Conservation (phyloP, 2,329 filamentous ascomycete species). For the Stagonosporopsis chrysanthemi region DNA sequence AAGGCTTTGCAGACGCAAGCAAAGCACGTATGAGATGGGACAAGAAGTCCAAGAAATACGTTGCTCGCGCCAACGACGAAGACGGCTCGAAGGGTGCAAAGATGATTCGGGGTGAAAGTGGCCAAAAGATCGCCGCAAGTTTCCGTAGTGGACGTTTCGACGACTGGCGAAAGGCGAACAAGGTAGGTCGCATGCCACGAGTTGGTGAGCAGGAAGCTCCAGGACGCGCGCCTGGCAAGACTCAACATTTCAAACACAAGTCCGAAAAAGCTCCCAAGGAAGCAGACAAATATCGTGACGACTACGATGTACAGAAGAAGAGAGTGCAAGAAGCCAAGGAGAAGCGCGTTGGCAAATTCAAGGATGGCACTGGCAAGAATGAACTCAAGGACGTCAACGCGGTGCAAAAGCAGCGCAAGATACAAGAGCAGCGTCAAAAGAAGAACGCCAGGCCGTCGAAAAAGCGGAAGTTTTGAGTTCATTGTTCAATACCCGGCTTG, state of each 20-base stretch:
- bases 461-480: slow-evolving; percentile 59
- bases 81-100: slow-evolving; percentile 79
- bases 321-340: slow-evolving; percentile 86
- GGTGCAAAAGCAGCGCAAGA: slow-evolving; percentile 80
- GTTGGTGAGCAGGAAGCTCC: slow-evolving; percentile 79
- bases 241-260: slow-evolving; percentile 75
- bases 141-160: slow-evolving; percentile 96
- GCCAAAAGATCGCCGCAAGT: slow-evolving; percentile 92
- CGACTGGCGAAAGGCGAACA: slow-evolving; percentile 86
- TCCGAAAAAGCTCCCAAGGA: slow-evolving; percentile 88
- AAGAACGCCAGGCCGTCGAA: slow-evolving; percentile 87
- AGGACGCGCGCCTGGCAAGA: slow-evolving; percentile 24
- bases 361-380: slow-evolving; percentile 73
- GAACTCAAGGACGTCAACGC: slow-evolving; percentile 86
- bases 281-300: slow-evolving; percentile 89
- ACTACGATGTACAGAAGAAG: slow-evolving; percentile 91
- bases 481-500: slow-evolving; percentile 23
- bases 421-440: slow-evolving; percentile 77
- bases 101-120: slow-evolving; percentile 87
- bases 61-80: slow-evolving; percentile 88
- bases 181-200: slow-evolving; percentile 77
- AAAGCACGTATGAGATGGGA: slow-evolving; percentile 90
- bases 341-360: slow-evolving; percentile 78
- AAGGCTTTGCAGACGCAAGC: slow-evolving; percentile 78
- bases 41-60: slow-evolving; percentile 95